Base-by-base conservation (phyloP, 805 yeast species). In the Barnettozyma sp. region DNA sequence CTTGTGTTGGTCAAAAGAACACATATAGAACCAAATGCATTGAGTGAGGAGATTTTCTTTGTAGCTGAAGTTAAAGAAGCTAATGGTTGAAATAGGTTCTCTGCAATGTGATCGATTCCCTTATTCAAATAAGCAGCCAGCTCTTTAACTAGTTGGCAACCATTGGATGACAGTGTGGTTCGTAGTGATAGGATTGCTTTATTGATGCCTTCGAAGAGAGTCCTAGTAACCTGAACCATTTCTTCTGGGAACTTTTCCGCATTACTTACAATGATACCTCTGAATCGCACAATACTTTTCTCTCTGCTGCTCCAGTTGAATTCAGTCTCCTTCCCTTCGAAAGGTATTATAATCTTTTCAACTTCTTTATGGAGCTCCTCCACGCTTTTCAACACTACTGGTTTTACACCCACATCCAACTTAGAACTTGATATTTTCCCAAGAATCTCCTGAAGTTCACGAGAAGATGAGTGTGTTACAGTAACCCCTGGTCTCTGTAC, bases 221-320 rank as follows among this genome's bases (percentile, higher is more conserved):
- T 41, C 50, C 51, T 54, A 44, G 43, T 63, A 44, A 39, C 55
- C 30, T 51, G 35, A 1, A 68, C 44, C 19, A 71, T 59, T 34
- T 60, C 60, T 0, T 59, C 59, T 5, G 67, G 59, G 41, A 54
- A 60, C 1, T 65, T 62, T 1, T 62, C 51, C 2, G 70, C 60
- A 48, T 76, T 73, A 4, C 88, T 86, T 30, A 86, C 58, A 4
- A 84, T 43, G 4, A 81, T 58, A 2, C 71, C 63, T 38, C 96
- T 67, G 22, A 86, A 50, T 33, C 66, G 68, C 2, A 70, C 49
- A 3, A 86, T 70, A 33, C 63, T 63, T 35, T 70, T 68, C 48
- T 88, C 95, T 50, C 98, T 68, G 0, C 50, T 46, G 16, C 65
- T 59, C 98, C 98, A 92, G 54, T 92, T 92, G 40, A 70, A 69